Conservation (phyloP, 2,329 filamentous ascomycete genomes). For the Aspergillus awamori region DNA sequence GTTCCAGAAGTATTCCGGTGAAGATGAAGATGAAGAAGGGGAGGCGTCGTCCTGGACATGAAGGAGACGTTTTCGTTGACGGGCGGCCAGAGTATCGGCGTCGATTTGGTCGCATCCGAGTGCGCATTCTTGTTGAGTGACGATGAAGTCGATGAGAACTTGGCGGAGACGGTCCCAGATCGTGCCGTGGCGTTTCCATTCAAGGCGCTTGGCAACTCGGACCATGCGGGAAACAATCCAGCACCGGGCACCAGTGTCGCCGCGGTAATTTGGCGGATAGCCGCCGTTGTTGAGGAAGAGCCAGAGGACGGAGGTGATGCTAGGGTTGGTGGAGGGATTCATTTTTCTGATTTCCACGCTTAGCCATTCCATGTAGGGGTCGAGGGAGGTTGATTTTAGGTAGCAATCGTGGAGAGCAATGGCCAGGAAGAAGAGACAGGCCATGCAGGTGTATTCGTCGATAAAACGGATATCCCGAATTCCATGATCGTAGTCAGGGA, state of each 20-base stretch:
- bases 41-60: too few species aligned
- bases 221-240: conserved; percentile 39
- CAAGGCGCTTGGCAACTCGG: conserved; percentile 34
- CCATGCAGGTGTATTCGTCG: conserved; percentile 37
- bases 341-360: conserved; percentile 27
- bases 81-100: conserved; percentile 27
- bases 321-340: conserved; percentile 29
- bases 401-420: conserved; percentile 34
- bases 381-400: conserved; percentile 28
- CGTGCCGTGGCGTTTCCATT: conserved; percentile 32
- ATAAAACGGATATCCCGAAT: conserved; percentile 38
- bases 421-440: conserved; percentile 36
- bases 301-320: conserved; percentile 36
- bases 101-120: conserved; percentile 28
- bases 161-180: conserved; percentile 33
- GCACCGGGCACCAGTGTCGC: conserved; percentile 33
- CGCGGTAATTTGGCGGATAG: conserved; percentile 23
- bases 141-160: conserved; percentile 30
- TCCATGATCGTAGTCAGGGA: conserved; percentile 37
- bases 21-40: too few species aligned
- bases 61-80: conserved; percentile 19
- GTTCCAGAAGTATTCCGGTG: conserved; percentile 28
- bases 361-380: conserved; percentile 33
- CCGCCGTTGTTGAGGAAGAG: conserved; percentile 35
- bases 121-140: conserved; percentile 34